Evolutionary conservation across 1,139 yeast species (phyloP), one percentile per base, ranked within the genome.

Genomic region (Taiozyma sp.): DNA sequence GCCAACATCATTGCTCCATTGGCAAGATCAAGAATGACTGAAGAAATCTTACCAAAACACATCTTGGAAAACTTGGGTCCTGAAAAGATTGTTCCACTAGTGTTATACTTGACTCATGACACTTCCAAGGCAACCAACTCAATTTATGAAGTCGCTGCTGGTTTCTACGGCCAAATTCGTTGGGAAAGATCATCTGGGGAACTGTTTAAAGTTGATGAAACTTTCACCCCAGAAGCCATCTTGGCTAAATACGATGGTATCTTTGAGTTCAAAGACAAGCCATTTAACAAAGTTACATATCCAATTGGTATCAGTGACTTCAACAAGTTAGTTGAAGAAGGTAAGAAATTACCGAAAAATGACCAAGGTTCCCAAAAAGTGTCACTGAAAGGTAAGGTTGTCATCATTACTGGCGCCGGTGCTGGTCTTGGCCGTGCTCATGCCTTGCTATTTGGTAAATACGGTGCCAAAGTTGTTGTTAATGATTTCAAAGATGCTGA

Each of bases 21-120:
- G 60, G 98, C 98, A 30, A 88, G 92, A 64, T 88, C 96, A 45
- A 84, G 97, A 75, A 91, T 93, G 97, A 93, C 98, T 32, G 97
- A 91, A 72, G 80, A 84, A 44, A 80, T 93, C 54, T 75, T 93
- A 65, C 97, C 98, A 46, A 87, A 90, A 46, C 90, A 90, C 53
- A 74, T 92, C 54, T 80, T 93, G 70, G 87, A 85, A 65, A 82
- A 81, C 66, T 78, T 93, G 64, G 80, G 84, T 49, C 96, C 98
- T 2, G 96, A 88, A 60, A 89, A 87, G 70, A 83, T 93, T 62
- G 95, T 93, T 34, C 98, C 98, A 13, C 77, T 92, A 59, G 97
- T 92, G 14, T 81, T 90, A 49, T 89, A 80, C 69, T 76, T 93
- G 64, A 75, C 91, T 7, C 93, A 87, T 65, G 90, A 86, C 50